phyloP scores from a whole-genome alignment of 352 stramenopile species.

The Salisapilia sapeloensis region DNA sequence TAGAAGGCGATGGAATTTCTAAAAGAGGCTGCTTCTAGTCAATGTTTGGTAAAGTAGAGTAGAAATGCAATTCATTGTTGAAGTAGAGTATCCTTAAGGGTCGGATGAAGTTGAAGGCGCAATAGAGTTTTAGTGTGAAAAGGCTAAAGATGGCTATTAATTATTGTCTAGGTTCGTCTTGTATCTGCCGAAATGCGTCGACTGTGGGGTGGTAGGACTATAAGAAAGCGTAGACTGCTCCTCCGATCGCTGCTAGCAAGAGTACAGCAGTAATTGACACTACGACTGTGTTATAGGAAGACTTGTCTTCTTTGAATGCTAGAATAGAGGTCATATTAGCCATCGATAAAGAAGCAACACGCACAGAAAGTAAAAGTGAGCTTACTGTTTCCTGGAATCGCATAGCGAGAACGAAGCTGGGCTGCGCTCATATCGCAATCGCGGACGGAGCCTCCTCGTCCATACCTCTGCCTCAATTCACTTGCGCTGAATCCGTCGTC shows the following conservation, averaged over 20 bases:
- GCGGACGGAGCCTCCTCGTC: constrained; percentile 46
- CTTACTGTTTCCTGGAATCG: constrained; percentile 69
- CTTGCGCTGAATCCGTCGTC: constrained; percentile 50
- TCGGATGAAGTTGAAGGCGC: background rate
- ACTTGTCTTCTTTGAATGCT: constrained; percentile 55
- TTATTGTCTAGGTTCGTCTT: background rate
- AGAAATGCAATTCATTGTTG: no score
- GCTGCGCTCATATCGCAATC: constrained; percentile 64
- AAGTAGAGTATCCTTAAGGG: no score
- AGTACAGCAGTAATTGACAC: constrained; percentile 23
- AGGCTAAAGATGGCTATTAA: background rate
- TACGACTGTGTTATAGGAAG: constrained; percentile 21
- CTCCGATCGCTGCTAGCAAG: constrained; percentile 25
- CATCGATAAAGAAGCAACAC: background rate
- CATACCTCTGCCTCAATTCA: constrained; percentile 57
- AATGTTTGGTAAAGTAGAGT: no score
- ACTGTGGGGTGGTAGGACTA: constrained; percentile 4
- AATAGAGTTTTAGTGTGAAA: background rate
- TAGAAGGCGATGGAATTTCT: background rate
- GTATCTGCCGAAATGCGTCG: background rate
- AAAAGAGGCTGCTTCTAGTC: no score
- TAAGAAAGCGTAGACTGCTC: constrained; percentile 33
- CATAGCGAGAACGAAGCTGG: constrained; percentile 60
- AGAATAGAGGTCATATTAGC: background rate
- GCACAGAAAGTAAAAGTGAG: constrained; percentile 1